These are phyloP conservation scores for Clavispora vitiphila DNA, from an alignment of 805 yeast genomes.

Conservation along the genomic window DNA sequence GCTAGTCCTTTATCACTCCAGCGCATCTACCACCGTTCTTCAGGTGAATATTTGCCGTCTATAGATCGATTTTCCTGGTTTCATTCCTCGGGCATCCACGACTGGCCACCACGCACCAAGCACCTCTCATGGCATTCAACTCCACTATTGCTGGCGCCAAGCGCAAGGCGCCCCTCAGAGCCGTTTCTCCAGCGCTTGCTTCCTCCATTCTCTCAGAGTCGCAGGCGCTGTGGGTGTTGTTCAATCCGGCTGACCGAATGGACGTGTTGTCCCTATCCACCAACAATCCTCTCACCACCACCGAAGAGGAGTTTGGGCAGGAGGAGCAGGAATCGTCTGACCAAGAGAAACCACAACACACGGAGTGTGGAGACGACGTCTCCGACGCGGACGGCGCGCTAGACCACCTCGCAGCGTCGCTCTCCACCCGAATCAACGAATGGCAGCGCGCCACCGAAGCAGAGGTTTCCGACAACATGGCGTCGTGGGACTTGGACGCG, in stretches of 20 bases:
- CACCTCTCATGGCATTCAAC: constrained; percentile 18
- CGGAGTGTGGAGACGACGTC: background rate
- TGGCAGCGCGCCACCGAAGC: constrained; percentile 15
- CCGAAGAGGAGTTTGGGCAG: constrained; percentile 8
- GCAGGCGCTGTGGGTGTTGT: constrained; percentile 17
- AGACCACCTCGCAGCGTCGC: constrained; percentile 8
- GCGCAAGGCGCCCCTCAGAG: constrained; percentile 7
- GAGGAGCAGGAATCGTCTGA: constrained; percentile 2
- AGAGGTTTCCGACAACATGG: constrained; percentile 13
- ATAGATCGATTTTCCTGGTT: too few relatives aligned
- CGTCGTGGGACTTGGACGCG: constrained; percentile 18
- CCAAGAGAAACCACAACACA: too few relatives aligned
- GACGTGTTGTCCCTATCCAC: constrained; percentile 15
- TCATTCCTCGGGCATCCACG: too few relatives aligned
- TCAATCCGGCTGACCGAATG: constrained; percentile 11
- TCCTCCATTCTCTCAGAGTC: constrained; percentile 15
- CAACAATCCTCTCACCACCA: constrained; percentile 9
- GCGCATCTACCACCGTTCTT: background rate
- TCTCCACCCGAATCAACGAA: constrained; percentile 11
- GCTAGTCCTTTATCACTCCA: background rate
- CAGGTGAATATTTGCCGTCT: too few relatives aligned
- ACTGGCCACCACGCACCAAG: too few relatives aligned
- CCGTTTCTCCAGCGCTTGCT: constrained; percentile 8
- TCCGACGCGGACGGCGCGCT: constrained; percentile 8
- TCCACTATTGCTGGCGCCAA: constrained; percentile 9